Evolutionary conservation across 306 rosid genomes (phyloP), one percentile per base, ranked within the genome.

Genomic region (Betula pendula): DNA sequence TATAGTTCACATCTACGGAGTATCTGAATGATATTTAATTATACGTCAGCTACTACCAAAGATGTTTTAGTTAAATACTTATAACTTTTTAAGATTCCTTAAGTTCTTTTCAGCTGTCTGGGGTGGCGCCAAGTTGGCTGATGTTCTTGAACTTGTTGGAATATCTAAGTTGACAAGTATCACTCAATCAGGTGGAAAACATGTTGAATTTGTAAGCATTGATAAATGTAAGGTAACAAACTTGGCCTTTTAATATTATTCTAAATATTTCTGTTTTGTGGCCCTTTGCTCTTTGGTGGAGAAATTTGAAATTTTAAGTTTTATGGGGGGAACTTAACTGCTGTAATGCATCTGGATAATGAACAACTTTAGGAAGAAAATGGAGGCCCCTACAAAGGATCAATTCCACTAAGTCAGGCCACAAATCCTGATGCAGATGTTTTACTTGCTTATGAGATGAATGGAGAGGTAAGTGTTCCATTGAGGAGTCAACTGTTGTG

Each of bases 331-430:
- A 31, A 73, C 17, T 55, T n/a, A 19, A 66, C 20, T 45, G 80
- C 72, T 77, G 68, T 44, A 45, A 16, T 27, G 8, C 9, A 72
- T 85, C 74, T 68, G 15, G 58, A 76, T 63, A 71, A 52, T 72
- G 59, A 38, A 70, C 68, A 47, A 48, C 35, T 72, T n/a, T 81
- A 92, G 97, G 97, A 95, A 84, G 98, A 95, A 82, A 92, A 88
- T 33, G 97, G 97, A 81, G 98, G 98, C 19, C 98, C 98, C 31
- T 95, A 95, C 85, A 92, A 90, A 88, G 97, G 96, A 77, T 95
- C 97, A 44, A 92, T 95, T 85, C 97, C 98, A 58, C 89, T 95
- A 22, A 85, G 72, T 80, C 97, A 92, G 84, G 98, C 98, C 58
- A 84, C 98, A 74, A 92, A 87, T 75, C 97, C 97, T 16, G 91